phyloP scores from a whole-genome alignment of 1,284 basidiomycete genomes.

The Peniophora sp. region DNA sequence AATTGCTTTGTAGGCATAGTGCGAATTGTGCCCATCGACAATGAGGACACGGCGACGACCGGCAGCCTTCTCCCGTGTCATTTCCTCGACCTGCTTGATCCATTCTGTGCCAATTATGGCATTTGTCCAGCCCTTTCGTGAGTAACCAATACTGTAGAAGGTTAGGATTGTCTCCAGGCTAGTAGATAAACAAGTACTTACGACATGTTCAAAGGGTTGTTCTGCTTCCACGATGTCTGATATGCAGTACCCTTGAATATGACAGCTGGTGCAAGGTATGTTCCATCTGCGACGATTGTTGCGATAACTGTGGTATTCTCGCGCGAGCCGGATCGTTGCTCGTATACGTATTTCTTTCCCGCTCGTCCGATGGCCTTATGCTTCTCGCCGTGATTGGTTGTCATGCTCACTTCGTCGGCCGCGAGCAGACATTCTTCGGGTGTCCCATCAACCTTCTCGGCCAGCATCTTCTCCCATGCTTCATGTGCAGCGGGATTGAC shows the following conservation, averaged over 20 bases:
- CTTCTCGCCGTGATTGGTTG: slow-evolving; percentile 8
- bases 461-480: slow-evolving; percentile 17
- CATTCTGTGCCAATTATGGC: slow-evolving; percentile 27
- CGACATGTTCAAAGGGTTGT: slow-evolving; percentile 31
- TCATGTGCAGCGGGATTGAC: slow-evolving; percentile 27
- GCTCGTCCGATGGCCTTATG: slow-evolving; percentile 10
- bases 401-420: slow-evolving; percentile 27
- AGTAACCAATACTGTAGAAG: slow-evolving; percentile 29
- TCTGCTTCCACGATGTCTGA: slow-evolving; percentile 25
- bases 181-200: background rate
- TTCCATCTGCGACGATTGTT: slow-evolving; percentile 29
- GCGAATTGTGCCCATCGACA: slow-evolving; percentile 36
- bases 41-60: slow-evolving; percentile 22
- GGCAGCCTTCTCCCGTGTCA: slow-evolving; percentile 22
- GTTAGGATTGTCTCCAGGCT: too few species aligned
- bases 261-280: slow-evolving; percentile 18
- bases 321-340: slow-evolving; percentile 19
- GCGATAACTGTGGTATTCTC: slow-evolving; percentile 32
- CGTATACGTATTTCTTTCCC: slow-evolving; percentile 19
- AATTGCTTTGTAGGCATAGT: slow-evolving; percentile 29
- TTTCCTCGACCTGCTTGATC: slow-evolving; percentile 28
- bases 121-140: slow-evolving; percentile 26
- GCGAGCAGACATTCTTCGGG: slow-evolving; percentile 13
- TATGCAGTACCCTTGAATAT: slow-evolving; percentile 31
- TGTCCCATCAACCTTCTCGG: slow-evolving; percentile 14